Conservation (phyloP, 805 yeast species). For the Cyberlindnera meyerae region DNA sequence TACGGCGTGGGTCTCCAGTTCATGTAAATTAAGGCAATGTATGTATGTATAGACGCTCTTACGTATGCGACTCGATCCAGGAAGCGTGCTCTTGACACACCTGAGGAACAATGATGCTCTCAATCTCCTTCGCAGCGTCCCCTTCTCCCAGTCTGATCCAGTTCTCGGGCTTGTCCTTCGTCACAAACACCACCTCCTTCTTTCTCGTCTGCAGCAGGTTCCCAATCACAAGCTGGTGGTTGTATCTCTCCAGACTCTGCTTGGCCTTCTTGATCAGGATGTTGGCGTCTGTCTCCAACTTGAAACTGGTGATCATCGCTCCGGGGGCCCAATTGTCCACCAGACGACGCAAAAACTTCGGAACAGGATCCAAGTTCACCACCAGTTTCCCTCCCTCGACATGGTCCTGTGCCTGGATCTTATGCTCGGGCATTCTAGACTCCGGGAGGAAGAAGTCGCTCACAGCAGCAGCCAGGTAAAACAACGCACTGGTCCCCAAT, state of each 20-base stretch:
- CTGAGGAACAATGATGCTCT: constrained; percentile 72
- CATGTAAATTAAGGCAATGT: constrained; percentile 29
- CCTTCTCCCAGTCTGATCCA: constrained; percentile 50
- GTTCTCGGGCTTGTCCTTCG: constrained; percentile 31
- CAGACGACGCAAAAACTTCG: constrained; percentile 81
- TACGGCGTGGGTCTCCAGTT: constrained; percentile 61
- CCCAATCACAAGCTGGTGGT: constrained; percentile 93
- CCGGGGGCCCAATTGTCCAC: constrained; percentile 94
- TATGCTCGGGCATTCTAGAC: constrained; percentile 84
- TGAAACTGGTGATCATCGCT: constrained; percentile 92
- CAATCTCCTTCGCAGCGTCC: constrained; percentile 55
- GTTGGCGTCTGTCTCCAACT: constrained; percentile 78
- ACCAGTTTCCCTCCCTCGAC: constrained; percentile 60
- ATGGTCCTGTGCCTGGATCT: constrained; percentile 77
- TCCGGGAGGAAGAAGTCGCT: constrained; percentile 92
- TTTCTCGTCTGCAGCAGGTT: constrained; percentile 87
- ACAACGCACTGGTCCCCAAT: constrained; percentile 56
- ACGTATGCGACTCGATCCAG: constrained; percentile 45
- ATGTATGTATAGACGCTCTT: neutral
- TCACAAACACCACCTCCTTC: constrained; percentile 81
- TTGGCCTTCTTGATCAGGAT: constrained; percentile 71
- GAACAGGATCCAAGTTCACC: constrained; percentile 91
- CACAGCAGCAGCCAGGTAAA: constrained; percentile 95
- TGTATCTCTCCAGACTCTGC: constrained; percentile 77
- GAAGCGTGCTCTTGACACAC: constrained; percentile 57